phyloP scores from a whole-genome alignment of 2,329 filamentous ascomycete species.

The Leptosphaerulina australis region DNA sequence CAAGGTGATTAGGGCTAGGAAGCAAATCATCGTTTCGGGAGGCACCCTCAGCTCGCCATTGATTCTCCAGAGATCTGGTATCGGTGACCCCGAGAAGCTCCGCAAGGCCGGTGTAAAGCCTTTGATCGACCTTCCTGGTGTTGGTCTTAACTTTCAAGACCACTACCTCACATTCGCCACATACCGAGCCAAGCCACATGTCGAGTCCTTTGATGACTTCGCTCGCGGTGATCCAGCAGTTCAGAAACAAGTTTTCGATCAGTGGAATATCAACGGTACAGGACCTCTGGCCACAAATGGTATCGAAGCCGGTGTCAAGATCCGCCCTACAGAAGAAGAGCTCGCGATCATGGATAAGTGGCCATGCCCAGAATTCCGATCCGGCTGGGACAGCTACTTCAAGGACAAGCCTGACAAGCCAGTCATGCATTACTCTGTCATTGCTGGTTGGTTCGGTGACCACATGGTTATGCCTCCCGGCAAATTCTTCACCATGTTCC shows the following conservation, averaged over 20 bases:
- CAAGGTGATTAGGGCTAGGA: constrained; percentile 69
- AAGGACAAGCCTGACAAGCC: constrained; percentile 85
- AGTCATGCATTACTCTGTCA: constrained; percentile 82
- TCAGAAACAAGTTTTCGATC: constrained; percentile 75
- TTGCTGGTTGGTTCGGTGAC: constrained; percentile 60
- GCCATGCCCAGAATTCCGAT: constrained; percentile 75
- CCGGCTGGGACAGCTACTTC: constrained; percentile 82
- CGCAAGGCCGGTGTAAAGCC: constrained; percentile 70
- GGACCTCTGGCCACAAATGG: constrained; percentile 78
- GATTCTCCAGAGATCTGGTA: constrained; percentile 76
- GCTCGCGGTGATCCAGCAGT: constrained; percentile 73
- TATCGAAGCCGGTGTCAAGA: constrained; percentile 80
- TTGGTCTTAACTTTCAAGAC: constrained; percentile 78
- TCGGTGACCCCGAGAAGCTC: constrained; percentile 75
- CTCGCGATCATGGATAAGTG: constrained; percentile 71
- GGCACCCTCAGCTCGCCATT: constrained; percentile 76
- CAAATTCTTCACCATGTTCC: constrained; percentile 85
- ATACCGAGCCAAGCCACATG: constrained; percentile 74
- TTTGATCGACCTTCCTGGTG: constrained; percentile 72
- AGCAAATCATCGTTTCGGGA: constrained; percentile 74
- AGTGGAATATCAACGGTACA: constrained; percentile 80
- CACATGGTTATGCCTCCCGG: constrained; percentile 70
- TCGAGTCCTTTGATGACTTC: constrained; percentile 82
- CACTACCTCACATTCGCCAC: constrained; percentile 74
- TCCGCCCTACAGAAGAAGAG: constrained; percentile 72